These are phyloP conservation scores for Kurtzmaniella fragi DNA, from an alignment of 805 yeast genomes.

Conservation along the genomic window DNA sequence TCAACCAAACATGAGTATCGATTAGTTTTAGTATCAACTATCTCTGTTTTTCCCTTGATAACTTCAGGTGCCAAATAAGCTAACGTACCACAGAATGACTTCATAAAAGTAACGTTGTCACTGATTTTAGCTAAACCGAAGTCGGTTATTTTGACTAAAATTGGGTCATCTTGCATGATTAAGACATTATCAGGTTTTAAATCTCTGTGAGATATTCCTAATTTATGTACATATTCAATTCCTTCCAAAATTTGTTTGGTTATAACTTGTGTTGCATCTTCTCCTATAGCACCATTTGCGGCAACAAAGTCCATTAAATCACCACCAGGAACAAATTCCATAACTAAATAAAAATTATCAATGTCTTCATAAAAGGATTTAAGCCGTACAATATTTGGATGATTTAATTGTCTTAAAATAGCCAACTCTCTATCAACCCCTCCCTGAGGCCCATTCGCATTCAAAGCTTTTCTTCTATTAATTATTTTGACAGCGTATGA, in stretches of 20 bases:
- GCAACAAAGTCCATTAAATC: conserved; percentile 97
- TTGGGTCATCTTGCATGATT: conserved; percentile 88
- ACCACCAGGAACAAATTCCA: conserved; percentile 96
- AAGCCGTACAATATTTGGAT: conserved; percentile 78
- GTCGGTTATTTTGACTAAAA: conserved; percentile 87
- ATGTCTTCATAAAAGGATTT: conserved; percentile 83
- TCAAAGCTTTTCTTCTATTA: conserved; percentile 66
- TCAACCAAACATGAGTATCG: conserved; percentile 83
- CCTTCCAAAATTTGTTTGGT: conserved; percentile 81
- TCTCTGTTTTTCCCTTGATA: conserved; percentile 50
- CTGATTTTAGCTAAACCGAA: conserved; percentile 93
- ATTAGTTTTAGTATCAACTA: conserved; percentile 14
- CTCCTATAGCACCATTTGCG: conserved; percentile 87
- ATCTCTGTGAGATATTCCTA: conserved; percentile 95
- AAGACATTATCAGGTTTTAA: conserved; percentile 93
- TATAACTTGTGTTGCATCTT: conserved; percentile 83
- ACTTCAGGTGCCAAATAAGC: conserved; percentile 98
- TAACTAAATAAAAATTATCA: conserved; percentile 77
- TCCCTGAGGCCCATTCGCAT: conserved; percentile 62
- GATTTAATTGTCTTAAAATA: conserved; percentile 70
- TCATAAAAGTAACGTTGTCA: conserved; percentile 79
- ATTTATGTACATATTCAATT: conserved; percentile 77
- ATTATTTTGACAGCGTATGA: conserved; percentile 90
- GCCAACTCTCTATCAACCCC: conserved; percentile 86
- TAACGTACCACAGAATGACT: conserved; percentile 95